phyloP scores from a whole-genome alignment of 2,329 filamentous ascomycete genomes.

The Rhynchosporium graminicola region DNA sequence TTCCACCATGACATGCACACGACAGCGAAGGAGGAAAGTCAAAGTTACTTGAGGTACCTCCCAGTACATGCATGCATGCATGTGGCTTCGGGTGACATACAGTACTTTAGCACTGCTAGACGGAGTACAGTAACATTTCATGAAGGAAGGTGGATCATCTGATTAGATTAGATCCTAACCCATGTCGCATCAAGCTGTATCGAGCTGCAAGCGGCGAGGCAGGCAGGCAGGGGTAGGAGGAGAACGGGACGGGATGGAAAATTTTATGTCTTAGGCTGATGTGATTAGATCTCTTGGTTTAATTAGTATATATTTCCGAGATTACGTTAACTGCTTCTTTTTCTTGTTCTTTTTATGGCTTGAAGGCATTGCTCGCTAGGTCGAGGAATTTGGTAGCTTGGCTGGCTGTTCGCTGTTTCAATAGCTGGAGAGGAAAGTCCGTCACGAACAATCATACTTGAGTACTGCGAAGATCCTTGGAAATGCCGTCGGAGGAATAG shows the following conservation, averaged over 20 bases:
- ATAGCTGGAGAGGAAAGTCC: no score
- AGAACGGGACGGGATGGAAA: not conserved
- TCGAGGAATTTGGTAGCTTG: not conserved
- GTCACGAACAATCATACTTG: no score
- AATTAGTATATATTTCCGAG: not conserved
- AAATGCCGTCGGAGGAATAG: no score
- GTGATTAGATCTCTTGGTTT: not conserved
- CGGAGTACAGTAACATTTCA: not conserved
- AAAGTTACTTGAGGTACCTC: not conserved
- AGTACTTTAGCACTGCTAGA: not conserved
- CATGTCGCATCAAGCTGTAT: not conserved
- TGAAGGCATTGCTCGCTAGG: not conserved
- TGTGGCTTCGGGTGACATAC: not conserved
- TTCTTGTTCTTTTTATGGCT: not conserved
- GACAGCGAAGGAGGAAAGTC: constrained; percentile 5
- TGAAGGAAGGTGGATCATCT: constrained; percentile 1
- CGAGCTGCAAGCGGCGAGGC: not conserved
- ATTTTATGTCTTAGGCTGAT: not conserved
- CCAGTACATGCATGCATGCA: not conserved
- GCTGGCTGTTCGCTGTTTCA: not conserved
- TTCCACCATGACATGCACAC: not conserved
- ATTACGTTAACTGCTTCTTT: not conserved
- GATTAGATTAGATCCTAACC: constrained; percentile 9
- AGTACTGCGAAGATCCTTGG: no score
- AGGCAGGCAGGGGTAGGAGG: not conserved